Percentiles rank a stretch among this genome's conserved stretches.
Evolutionary conservation across 73 alveolate species (phyloP).

Genomic region (Stentor coeruleus): DNA sequence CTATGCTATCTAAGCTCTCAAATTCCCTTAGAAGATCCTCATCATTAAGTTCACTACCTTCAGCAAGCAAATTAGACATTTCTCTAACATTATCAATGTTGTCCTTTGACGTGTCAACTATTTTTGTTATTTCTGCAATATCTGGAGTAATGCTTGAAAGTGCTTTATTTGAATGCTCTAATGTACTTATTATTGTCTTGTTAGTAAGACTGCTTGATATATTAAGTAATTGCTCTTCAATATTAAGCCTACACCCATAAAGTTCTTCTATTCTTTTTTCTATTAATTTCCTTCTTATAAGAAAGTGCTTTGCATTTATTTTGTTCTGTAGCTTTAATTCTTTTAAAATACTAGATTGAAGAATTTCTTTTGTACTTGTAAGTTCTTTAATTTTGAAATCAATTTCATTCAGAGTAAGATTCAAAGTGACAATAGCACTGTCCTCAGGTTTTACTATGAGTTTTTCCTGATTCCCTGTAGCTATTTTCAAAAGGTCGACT

Average conservation of each 20-base stretch:
- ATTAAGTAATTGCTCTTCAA: neutral
- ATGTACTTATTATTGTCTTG: neutral
- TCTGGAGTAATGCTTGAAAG: neutral
- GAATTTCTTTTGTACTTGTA: neutral
- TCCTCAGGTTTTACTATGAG: neutral
- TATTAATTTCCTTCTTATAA: conserved; percentile 7
- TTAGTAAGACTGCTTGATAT: neutral
- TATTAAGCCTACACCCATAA: neutral
- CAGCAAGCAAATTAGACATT: neutral
- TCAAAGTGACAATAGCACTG: neutral
- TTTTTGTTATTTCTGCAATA: neutral
- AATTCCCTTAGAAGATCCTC: neutral
- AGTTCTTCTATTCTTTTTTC: conserved; percentile 5
- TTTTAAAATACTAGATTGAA: neutral
- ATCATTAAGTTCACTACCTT: too few species aligned
- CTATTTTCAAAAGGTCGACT: neutral
- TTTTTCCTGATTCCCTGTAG: neutral
- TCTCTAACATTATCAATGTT: neutral
- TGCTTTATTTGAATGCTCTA: neutral
- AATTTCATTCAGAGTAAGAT: neutral
- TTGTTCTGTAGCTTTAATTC: neutral
- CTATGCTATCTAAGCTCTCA: neutral
- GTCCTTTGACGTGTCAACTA: neutral
- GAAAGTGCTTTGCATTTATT: neutral
- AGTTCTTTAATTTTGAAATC: neutral